phyloP scores from a whole-genome alignment of 441 rosid species.

The Mallotus japonicus region DNA sequence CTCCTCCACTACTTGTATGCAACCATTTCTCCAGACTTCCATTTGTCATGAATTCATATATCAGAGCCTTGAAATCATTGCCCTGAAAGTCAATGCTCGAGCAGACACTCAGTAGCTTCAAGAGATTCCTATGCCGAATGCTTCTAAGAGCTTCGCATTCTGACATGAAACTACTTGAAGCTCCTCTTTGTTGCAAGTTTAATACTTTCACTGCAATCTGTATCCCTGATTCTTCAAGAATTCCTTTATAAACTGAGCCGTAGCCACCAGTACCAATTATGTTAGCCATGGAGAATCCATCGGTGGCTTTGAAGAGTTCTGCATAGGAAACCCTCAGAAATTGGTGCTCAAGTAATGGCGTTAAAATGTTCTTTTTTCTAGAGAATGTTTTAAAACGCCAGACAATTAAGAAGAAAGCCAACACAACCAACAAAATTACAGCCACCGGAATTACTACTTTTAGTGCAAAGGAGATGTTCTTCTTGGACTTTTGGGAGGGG shows the following conservation, averaged over 20 bases:
- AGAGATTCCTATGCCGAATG: no score
- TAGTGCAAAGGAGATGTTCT: no score
- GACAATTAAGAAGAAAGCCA: background rate
- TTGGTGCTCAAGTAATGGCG: background rate
- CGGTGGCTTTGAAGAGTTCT: background rate
- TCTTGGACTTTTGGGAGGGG: background rate
- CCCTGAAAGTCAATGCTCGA: no score
- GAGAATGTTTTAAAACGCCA: background rate
- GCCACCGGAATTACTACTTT: no score
- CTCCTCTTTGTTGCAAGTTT: conserved; percentile 9
- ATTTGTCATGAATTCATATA: no score
- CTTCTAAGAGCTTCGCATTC: no score
- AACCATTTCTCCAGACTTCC: no score
- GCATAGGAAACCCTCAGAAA: background rate
- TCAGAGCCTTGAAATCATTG: no score
- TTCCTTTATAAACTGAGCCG: background rate
- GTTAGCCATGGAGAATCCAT: conserved; percentile 6
- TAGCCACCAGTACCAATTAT: conserved; percentile 2
- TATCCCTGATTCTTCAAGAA: background rate
- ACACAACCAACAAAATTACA: no score
- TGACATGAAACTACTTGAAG: background rate
- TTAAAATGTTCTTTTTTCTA: background rate
- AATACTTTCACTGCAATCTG: background rate
- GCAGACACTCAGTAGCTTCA: no score
- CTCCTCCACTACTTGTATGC: no score